Conservation (phyloP, 2,329 filamentous ascomycete genomes). For the Epichloe amarillans region DNA sequence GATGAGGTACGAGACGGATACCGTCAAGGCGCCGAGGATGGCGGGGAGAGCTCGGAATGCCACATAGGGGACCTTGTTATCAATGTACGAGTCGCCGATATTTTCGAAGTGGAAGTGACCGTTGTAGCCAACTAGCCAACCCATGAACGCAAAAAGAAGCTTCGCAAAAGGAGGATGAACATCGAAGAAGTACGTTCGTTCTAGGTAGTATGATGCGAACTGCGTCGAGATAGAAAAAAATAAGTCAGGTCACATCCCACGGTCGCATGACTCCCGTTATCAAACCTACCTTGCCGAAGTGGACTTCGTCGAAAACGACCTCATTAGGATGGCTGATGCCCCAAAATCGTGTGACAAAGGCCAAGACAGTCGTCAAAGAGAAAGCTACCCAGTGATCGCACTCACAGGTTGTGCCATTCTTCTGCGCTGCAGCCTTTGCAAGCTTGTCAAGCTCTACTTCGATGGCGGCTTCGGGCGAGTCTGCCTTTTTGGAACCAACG, state of each 20-base stretch:
- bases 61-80: slow-evolving; percentile 94
- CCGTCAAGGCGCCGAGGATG: slow-evolving; percentile 79
- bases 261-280: not conserved
- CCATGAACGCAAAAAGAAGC: slow-evolving; percentile 91
- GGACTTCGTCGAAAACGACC: slow-evolving; percentile 97
- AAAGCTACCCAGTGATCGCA: slow-evolving; percentile 77
- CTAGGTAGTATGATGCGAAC: slow-evolving; percentile 74
- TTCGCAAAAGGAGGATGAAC: slow-evolving; percentile 97
- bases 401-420: slow-evolving; percentile 39
- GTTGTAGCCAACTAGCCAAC: slow-evolving; percentile 95
- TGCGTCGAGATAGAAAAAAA: slow-evolving; percentile 17
- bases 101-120: slow-evolving; percentile 97
- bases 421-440: slow-evolving; percentile 23
- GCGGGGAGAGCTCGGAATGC: slow-evolving; percentile 87
- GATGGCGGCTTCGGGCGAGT: slow-evolving; percentile 22
- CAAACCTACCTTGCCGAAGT: slow-evolving; percentile 84
- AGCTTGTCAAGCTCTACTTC: slow-evolving; percentile 40
- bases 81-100: slow-evolving; percentile 95
- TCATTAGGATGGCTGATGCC: slow-evolving; percentile 90
- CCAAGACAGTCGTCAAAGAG: slow-evolving; percentile 62
- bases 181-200: slow-evolving; percentile 99
- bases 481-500: slow-evolving; percentile 38
- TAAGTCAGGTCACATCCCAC: slow-evolving; percentile 1
- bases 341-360: slow-evolving; percentile 89
- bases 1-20: slow-evolving; percentile 87